These are phyloP conservation scores for Aphanomyces euteiches DNA, from an alignment of 352 stramenopile genomes.

Conservation along the genomic window DNA sequence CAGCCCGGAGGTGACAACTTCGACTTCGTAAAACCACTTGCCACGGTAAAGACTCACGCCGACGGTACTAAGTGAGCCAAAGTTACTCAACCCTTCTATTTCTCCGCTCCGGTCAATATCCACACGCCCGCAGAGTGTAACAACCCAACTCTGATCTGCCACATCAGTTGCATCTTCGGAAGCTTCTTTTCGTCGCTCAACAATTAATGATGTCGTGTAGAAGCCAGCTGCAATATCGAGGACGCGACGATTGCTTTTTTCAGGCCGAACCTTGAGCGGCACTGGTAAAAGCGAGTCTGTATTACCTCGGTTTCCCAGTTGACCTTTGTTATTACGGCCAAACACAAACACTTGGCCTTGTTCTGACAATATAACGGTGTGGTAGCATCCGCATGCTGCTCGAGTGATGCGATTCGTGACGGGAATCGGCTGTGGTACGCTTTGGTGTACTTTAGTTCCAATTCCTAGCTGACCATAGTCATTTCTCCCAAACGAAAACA, in stretches of 20 bases:
- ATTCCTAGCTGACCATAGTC: constrained; percentile 86
- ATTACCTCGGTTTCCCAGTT: constrained; percentile 80
- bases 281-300: constrained; percentile 77
- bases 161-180: constrained; percentile 59
- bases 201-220: constrained; percentile 83
- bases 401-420: constrained; percentile 69
- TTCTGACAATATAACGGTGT: constrained; percentile 79
- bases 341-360: constrained; percentile 83
- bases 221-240: constrained; percentile 82
- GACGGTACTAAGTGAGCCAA: constrained; percentile 76
- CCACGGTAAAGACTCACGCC: constrained; percentile 69
- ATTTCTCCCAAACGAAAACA: constrained; percentile 81
- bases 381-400: constrained; percentile 81
- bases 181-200: constrained; percentile 79
- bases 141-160: constrained; percentile 60
- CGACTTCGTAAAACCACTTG: constrained; percentile 94
- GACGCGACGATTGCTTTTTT: constrained; percentile 71
- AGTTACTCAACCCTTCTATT: constrained; percentile 85
- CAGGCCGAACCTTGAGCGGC: constrained; percentile 72
- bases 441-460: constrained; percentile 81
- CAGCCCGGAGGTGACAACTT: constrained; percentile 84
- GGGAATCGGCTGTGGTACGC: constrained; percentile 58
- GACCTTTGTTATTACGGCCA: constrained; percentile 85
- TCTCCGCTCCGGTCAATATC: constrained; percentile 84
- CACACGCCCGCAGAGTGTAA: constrained; percentile 70